A percentile compares a stretch with the other conserved stretches of the same genome.
Conservation (phyloP, 495 filamentous ascomycete species). For the Penicillium mononematosum region DNA sequence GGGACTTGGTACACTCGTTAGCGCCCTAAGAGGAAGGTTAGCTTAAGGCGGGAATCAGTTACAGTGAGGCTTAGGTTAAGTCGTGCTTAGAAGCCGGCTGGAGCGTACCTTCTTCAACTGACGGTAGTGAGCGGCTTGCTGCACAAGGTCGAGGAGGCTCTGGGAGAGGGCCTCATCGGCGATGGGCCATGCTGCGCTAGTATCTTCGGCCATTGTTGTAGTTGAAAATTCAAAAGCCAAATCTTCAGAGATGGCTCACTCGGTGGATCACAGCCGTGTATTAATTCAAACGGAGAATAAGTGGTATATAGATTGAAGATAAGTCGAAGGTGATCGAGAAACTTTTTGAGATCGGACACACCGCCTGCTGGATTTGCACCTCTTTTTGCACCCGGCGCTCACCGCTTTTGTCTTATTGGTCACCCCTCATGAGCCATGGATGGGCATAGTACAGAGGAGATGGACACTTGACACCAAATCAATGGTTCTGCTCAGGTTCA, state of each 20-base stretch:
- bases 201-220: constrained; percentile 42
- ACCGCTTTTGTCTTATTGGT: no score
- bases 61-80: no score
- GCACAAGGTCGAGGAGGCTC: constrained; percentile 80
- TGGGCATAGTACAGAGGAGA: no score
- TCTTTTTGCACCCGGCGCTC: no score
- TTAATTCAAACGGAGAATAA: constrained; percentile 17
- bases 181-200: constrained; percentile 73
- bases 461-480: no score
- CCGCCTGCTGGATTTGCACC: no score
- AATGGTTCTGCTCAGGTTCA: no score
- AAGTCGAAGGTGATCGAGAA: constrained; percentile 10
- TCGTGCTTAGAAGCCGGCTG: no score
- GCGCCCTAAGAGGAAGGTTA: no score
- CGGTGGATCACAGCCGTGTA: constrained; percentile 46
- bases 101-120: constrained; percentile 71
- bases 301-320: constrained; percentile 10
- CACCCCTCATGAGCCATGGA: no score
- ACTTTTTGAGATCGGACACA: no score
- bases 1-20: constrained; percentile 66
- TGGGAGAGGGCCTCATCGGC: constrained; percentile 80
- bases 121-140: constrained; percentile 79
- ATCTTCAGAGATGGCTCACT: constrained; percentile 41
- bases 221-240: constrained; percentile 19
- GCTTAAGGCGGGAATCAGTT: no score